A percentile compares a stretch with the other conserved stretches of the same genome.
Evolutionary conservation across 164 flowering plant genomes (phyloP).

Genomic region (Magnolia sinica): DNA sequence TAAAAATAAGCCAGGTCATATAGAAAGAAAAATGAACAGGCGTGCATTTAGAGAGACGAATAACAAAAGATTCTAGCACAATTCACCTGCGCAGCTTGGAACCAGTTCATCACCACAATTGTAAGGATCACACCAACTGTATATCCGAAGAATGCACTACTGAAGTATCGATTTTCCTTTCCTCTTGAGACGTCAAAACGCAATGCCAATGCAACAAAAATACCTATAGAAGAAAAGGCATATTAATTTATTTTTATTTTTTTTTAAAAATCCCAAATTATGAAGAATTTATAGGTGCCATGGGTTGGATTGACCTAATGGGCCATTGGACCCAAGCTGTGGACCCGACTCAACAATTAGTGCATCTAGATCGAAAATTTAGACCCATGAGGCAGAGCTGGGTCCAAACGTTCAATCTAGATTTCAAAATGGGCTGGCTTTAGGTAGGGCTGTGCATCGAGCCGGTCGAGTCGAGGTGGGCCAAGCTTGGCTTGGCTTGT

Average conservation of each 20-base stretch:
- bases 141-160: conserved; percentile 91
- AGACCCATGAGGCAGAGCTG: too few species aligned
- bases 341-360: too few species aligned
- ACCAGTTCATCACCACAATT: conserved; percentile 96
- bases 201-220: conserved; percentile 95
- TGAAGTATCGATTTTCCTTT: conserved; percentile 72
- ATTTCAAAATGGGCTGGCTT: too few species aligned
- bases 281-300: too few species aligned
- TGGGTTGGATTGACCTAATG: too few species aligned
- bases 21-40: background rate
- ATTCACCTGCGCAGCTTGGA: conserved; percentile 96
- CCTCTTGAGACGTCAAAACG: conserved; percentile 97
- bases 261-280: background rate
- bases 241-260: background rate
- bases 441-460: too few species aligned
- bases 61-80: background rate
- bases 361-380: too few species aligned
- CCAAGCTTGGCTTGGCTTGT: too few species aligned
- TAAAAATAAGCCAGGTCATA: background rate
- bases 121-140: conserved; percentile 70
- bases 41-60: background rate
- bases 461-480: too few species aligned
- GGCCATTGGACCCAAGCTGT: too few species aligned
- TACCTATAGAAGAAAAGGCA: conserved; percentile 45
- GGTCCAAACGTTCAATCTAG: too few species aligned